Evolutionary conservation across 352 stramenopile species (phyloP).

Genomic region (Phytophthora boehmeriae): DNA sequence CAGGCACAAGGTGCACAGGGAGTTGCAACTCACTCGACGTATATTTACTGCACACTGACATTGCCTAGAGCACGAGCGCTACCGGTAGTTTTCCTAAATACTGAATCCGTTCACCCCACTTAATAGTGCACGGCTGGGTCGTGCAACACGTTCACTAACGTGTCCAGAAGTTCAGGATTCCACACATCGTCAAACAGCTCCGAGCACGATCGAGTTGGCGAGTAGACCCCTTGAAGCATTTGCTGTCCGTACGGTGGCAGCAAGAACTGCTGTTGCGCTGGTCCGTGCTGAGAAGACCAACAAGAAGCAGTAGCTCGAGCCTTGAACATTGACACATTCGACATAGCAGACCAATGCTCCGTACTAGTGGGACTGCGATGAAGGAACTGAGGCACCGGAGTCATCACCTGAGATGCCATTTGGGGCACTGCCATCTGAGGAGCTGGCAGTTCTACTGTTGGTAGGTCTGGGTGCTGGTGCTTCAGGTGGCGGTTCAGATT

Average conservation of each 20-base stretch:
- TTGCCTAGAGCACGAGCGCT: background rate
- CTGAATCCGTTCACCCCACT: constrained; percentile 4
- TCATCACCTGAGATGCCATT: constrained; percentile 9
- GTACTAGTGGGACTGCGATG: constrained; percentile 36
- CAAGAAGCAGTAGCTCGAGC: constrained; percentile 16
- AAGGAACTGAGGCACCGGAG: constrained; percentile 18
- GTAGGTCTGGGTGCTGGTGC: constrained; percentile 21
- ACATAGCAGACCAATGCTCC: constrained; percentile 29
- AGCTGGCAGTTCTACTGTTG: background rate
- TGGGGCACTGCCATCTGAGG: constrained; percentile 3
- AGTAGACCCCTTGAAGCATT: constrained; percentile 23
- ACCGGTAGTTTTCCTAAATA: constrained; percentile 17
- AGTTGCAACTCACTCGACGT: constrained; percentile 16
- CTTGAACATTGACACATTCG: constrained; percentile 27
- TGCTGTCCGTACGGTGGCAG: constrained; percentile 20
- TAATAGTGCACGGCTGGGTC: constrained; percentile 38
- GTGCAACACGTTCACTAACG: constrained; percentile 42
- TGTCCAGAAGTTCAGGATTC: constrained; percentile 52
- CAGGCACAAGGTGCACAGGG: no score
- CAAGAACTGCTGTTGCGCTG: constrained; percentile 17
- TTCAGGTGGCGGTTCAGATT: constrained; percentile 51
- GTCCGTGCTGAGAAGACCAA: constrained; percentile 24
- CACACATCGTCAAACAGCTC: constrained; percentile 47
- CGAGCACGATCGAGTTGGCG: constrained; percentile 32
- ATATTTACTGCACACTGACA: constrained; percentile 26